These are phyloP conservation scores for Alternaria burnsii DNA, from an alignment of 2,329 filamentous ascomycete species.

Conservation along the genomic window DNA sequence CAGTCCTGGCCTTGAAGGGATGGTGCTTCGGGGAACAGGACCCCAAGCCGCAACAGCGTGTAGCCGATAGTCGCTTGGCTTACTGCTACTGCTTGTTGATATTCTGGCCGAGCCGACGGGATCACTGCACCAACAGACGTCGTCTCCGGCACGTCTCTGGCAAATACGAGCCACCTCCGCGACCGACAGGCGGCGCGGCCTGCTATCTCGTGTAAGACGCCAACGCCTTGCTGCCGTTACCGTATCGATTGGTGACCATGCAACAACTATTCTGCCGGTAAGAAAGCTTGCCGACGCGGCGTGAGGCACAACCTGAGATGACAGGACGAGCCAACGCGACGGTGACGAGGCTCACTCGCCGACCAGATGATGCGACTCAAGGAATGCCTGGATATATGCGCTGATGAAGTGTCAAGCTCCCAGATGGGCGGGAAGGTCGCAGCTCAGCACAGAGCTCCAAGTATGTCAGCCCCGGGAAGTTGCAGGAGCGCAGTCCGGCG, in stretches of 20 bases:
- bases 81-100: not conserved
- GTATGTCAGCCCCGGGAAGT: not conserved
- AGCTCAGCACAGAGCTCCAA: conserved; percentile 13
- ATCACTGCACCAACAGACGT: conserved; percentile 11
- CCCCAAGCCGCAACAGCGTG: conserved; percentile 22
- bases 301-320: conserved; percentile 13
- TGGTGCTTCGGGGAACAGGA: conserved; percentile 25
- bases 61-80: conserved; percentile 24
- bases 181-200: conserved; percentile 9
- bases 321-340: not conserved
- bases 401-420: conserved; percentile 21
- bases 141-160: conserved; percentile 16
- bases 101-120: conserved; percentile 28
- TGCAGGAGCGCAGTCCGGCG: not conserved
- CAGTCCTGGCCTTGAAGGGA: too few relatives aligned
- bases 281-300: not conserved
- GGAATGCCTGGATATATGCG: conserved; percentile 10
- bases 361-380: conserved; percentile 9
- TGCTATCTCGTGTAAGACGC: conserved; percentile 23
- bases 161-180: conserved; percentile 2
- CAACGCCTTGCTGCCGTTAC: conserved; percentile 10
- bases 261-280: conserved; percentile 13
- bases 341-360: conserved; percentile 2
- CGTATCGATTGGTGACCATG: conserved; percentile 11
- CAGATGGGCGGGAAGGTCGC: conserved; percentile 16